phyloP scores from a whole-genome alignment of 2,329 filamentous ascomycete genomes.

The Epichloe uncinata region DNA sequence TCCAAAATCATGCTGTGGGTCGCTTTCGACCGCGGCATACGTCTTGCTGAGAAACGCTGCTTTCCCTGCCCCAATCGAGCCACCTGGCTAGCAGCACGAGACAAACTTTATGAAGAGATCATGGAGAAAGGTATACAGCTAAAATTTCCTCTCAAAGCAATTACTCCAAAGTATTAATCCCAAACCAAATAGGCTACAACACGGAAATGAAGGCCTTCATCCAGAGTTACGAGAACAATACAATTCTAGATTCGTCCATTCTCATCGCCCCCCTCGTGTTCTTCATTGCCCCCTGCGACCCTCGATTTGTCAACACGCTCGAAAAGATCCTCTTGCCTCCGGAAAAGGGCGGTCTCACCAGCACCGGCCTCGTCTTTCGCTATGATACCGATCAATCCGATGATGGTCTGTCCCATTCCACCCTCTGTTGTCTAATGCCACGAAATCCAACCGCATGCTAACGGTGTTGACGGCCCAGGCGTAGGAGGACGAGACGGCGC shows the following conservation, averaged over 20 bases:
- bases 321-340: conserved; percentile 58
- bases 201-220: conserved; percentile 54
- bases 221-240: conserved; percentile 62
- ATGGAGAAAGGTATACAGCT: conserved; percentile 49
- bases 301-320: conserved; percentile 58
- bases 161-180: not conserved
- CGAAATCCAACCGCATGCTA: not conserved
- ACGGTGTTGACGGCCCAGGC: conserved; percentile 27
- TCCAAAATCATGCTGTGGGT: conserved; percentile 81
- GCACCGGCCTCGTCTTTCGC: conserved; percentile 61
- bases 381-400: conserved; percentile 57
- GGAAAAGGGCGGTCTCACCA: conserved; percentile 63
- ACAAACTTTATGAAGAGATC: conserved; percentile 58
- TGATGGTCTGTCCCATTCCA: conserved; percentile 38
- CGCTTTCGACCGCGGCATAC: conserved; percentile 60
- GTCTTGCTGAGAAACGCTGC: conserved; percentile 60
- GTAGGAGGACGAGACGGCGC: conserved; percentile 64
- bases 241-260: conserved; percentile 59
- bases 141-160: not conserved
- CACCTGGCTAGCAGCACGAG: conserved; percentile 53
- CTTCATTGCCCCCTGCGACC: conserved; percentile 66
- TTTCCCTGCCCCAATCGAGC: conserved; percentile 58
- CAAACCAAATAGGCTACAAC: conserved; percentile 37
- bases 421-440: too few relatives aligned
- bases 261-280: conserved; percentile 68